Percentiles rank a stretch among this genome's conserved stretches.
phyloP scores from a whole-genome alignment of 192 early-diverging fungal genomes.

The Backusella mclennaniae region DNA sequence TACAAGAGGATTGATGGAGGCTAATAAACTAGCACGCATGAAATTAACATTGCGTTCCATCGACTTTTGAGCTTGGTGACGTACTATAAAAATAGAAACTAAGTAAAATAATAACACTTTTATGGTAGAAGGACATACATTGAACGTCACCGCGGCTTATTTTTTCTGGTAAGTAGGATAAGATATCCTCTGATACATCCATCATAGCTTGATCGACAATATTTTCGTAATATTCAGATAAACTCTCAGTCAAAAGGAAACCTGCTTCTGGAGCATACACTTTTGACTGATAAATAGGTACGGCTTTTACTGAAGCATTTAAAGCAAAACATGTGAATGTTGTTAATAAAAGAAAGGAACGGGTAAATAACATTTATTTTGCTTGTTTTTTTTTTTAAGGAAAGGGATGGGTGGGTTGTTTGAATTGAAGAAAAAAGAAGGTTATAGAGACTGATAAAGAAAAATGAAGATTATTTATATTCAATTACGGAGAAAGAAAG shows the following conservation, averaged over 20 bases:
- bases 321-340: not conserved
- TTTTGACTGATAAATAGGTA: not conserved
- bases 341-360: constrained; percentile 3
- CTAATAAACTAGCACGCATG: constrained; percentile 22
- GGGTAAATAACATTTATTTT: constrained; percentile 11
- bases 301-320: not conserved
- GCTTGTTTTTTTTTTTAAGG: constrained; percentile 8
- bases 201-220: constrained; percentile 29
- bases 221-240: constrained; percentile 29
- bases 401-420: not conserved
- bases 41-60: constrained; percentile 18
- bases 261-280: not conserved
- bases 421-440: constrained; percentile 14
- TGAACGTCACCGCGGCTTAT: not conserved
- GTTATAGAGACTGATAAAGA: constrained; percentile 17
- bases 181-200: not conserved
- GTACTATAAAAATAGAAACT: not conserved
- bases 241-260: constrained; percentile 17
- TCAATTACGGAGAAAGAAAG: constrained; percentile 11
- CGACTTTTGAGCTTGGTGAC: constrained; percentile 4
- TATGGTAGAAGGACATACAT: constrained; percentile 4
- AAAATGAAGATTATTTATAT: constrained; percentile 18
- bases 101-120: not conserved
- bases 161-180: constrained; percentile 9
- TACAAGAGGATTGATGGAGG: constrained; percentile 22